phyloP scores from a whole-genome alignment of 208 protist genomes.

The Leishmania turanica region DNA sequence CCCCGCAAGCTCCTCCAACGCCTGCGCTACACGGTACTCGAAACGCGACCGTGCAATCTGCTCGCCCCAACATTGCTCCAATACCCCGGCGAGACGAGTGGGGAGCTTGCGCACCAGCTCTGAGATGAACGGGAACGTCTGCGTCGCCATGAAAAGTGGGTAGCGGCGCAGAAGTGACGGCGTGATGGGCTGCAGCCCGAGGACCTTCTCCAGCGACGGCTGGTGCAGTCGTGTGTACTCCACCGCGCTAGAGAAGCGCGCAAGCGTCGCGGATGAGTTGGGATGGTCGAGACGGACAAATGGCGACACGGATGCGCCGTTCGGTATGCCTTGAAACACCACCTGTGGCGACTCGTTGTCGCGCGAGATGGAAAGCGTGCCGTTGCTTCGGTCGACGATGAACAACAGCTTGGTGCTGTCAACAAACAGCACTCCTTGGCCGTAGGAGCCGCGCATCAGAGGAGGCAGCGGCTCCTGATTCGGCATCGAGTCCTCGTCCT shows the following conservation, averaged over 20 bases:
- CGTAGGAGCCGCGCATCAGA: constrained; percentile 29
- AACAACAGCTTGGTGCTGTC: constrained; percentile 83
- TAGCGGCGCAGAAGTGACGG: constrained; percentile 66
- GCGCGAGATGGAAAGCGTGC: constrained; percentile 76
- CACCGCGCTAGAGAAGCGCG: constrained; percentile 51
- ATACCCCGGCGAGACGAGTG: constrained; percentile 34
- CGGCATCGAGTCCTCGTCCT: constrained; percentile 84
- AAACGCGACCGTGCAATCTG: constrained; percentile 49
- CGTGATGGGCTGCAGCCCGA: constrained; percentile 64
- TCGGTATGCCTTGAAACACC: constrained; percentile 78
- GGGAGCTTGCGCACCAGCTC: constrained; percentile 55
- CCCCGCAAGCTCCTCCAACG: constrained; percentile 57
- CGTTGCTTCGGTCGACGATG: constrained; percentile 70
- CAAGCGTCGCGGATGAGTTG: constrained; percentile 72
- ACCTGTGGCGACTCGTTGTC: constrained; percentile 77
- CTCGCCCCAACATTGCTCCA: constrained; percentile 67
- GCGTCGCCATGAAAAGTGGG: constrained; percentile 62
- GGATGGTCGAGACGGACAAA: constrained; percentile 91
- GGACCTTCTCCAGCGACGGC: constrained; percentile 42
- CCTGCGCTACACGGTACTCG: constrained; percentile 64
- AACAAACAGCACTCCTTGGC: constrained; percentile 56
- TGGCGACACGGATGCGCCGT: constrained; percentile 53
- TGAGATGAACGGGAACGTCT: constrained; percentile 57
- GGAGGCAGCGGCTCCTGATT: constrained; percentile 69
- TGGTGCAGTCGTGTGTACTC: constrained; percentile 39